Conservation (phyloP, 176 grass and related monocot species). For the Elymus sibiricus region DNA sequence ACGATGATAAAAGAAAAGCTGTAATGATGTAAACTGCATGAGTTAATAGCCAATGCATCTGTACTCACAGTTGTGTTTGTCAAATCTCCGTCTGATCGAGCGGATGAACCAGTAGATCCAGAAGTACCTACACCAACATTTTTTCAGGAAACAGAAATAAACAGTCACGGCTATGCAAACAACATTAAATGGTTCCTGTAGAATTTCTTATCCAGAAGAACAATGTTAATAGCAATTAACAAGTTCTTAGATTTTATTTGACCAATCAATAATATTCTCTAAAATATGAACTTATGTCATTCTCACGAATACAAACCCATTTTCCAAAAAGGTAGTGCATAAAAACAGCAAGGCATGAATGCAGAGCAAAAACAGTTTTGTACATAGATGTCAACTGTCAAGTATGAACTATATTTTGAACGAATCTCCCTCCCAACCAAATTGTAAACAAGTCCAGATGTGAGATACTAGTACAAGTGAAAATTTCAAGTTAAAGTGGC, state of each 20-base stretch:
- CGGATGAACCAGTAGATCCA: slow-evolving; percentile 60
- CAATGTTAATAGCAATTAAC: slow-evolving; percentile 1
- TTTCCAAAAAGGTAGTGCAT: neutral
- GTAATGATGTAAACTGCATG: neutral
- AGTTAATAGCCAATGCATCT: slow-evolving; percentile 11
- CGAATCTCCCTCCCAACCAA: neutral
- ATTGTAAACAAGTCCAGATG: neutral
- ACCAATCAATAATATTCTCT: neutral
- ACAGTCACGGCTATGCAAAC: neutral
- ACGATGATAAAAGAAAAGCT: neutral
- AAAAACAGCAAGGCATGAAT: neutral
- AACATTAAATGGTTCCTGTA: neutral
- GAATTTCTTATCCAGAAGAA: neutral
- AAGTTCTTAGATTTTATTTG: slow-evolving; percentile 13
- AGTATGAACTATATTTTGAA: neutral
- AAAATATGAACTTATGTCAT: neutral
- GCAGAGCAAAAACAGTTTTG: neutral
- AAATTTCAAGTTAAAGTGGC: neutral
- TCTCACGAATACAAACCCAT: neutral
- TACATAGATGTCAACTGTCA: neutral
- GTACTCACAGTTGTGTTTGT: slow-evolving; percentile 87
- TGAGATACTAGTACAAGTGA: neutral
- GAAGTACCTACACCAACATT: slow-evolving; percentile 51
- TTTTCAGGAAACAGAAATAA: slow-evolving; percentile 7
- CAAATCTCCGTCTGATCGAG: slow-evolving; percentile 72